Base-by-base conservation (phyloP, 176 grass and related monocot species). In the Pharus latifolius region DNA sequence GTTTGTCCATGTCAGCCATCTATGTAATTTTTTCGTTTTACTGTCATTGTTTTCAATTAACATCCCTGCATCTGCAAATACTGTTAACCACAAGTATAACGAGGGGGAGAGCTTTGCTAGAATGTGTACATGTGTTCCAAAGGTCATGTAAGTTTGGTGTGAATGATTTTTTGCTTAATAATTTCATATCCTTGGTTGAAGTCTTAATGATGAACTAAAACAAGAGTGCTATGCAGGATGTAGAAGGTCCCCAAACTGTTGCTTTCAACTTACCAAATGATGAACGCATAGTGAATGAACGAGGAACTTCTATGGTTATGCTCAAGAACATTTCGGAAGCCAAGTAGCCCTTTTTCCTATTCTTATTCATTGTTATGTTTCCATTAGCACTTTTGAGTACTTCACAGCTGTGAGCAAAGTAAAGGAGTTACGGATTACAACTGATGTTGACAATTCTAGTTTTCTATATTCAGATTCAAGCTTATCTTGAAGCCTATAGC, bases 251-350 rank as follows among this genome's bases (percentile, higher is more conserved):
- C 58, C 93, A 97, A 85, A 92, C 89, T 47, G 49, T 97, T 66
- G 93, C 93, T 77, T 97, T 97, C 83, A 97, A 92, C 84, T 87
- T 97, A 63, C 93, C 93, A 46, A 97, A 97, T 90, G 93, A 97
- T 87, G 93, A 97, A 59, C 77, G 83, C 49, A 97, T 97, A 82
- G 86, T 97, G 40, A 92, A 87, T 48, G 79, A 97, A 76, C 86
- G 83, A 74, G 93, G 93, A 73, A 92, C 93, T 71, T 97, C 82
- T 19, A 97, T 97, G 93, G 89, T 97, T 71, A 82, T 97, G 83
- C 89, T 97, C 60, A 97, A 97, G 78, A 97, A 97, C 57, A 56
- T 97, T 75, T 97, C 93, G 77, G 88, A 92, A 86, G 93, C 93
- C 62, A 96, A 96, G 93, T 96, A 89, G 62, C 62, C 12, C 61